These are phyloP conservation scores for Dactylonectria macrodidyma DNA, from an alignment of 2,329 filamentous ascomycete genomes.

Conservation along the genomic window DNA sequence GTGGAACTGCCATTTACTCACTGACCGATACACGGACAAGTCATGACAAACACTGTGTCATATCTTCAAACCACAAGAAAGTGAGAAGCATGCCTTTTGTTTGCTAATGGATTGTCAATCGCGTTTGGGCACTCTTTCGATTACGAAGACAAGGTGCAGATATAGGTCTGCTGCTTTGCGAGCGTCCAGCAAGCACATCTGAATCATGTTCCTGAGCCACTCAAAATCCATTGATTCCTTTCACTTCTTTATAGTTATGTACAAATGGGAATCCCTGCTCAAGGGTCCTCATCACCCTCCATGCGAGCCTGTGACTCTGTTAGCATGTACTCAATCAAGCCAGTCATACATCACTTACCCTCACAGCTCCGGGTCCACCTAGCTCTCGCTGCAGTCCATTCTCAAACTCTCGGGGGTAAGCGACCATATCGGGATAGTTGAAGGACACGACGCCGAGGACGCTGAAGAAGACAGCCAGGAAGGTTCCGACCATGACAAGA, in stretches of 20 bases:
- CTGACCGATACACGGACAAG: background rate
- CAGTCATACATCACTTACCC: constrained; percentile 67
- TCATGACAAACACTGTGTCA: background rate
- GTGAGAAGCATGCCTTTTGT: background rate
- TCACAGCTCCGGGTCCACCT: constrained; percentile 76
- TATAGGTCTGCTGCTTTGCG: background rate
- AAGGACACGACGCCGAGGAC: constrained; percentile 78
- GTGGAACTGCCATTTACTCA: background rate
- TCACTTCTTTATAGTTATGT: constrained; percentile 51
- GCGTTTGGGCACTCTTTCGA: background rate
- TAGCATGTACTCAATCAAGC: constrained; percentile 30
- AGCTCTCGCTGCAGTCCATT: constrained; percentile 82
- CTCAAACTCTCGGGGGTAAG: constrained; percentile 79
- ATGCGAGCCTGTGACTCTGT: constrained; percentile 63
- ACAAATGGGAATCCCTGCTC: constrained; percentile 51
- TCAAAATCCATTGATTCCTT: constrained; percentile 39
- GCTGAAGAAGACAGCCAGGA: constrained; percentile 74
- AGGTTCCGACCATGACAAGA: constrained; percentile 76
- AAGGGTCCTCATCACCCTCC: constrained; percentile 69
- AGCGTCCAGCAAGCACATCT: constrained; percentile 17
- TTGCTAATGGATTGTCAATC: background rate
- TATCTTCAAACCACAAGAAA: background rate
- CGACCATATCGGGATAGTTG: constrained; percentile 80
- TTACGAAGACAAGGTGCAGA: background rate
- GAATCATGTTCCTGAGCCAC: constrained; percentile 16